Evolutionary conservation across 1,284 basidiomycete genomes (phyloP), one percentile per base, ranked within the genome.

Genomic region (Trichosporon coremiiforme): DNA sequence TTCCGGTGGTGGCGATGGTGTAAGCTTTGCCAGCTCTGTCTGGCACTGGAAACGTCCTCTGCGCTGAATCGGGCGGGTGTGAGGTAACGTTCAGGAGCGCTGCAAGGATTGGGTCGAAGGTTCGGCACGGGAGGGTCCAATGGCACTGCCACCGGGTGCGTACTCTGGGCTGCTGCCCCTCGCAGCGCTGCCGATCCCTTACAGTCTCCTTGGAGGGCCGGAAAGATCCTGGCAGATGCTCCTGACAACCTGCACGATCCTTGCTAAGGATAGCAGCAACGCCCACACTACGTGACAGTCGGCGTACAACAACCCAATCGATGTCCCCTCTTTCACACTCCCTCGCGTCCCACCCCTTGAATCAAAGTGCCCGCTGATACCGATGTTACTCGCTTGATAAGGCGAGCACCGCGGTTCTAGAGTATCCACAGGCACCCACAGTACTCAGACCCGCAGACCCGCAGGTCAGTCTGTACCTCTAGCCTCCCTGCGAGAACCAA

Each of bases 71-170:
- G 13, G 29, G 57, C 31, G 57, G 57, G 57, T 62, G 57, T 22
- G 57, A n/a, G 53, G 57, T 33, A 62, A 33, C 57, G 17, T 17
- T 33, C 55, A 62, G 57, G 29, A 13, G 29, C 5, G 15, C 33
- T 9, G 57, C 29, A 62, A 62, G 57, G 57, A 62, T 35, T 31
- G 22, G 57, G 31, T 33, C 57, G 50, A 62, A 62, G 57, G 57
- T 62, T 62, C 57, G 57, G 57, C 57, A n/a, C 57, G 57, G 57
- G 57, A 62, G 29, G 57, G 29, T 33, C 57, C 57, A 62, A 62
- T 62, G 57, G 57, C 57, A 62, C 29, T 62, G 57, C 57, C 57
- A 62, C 57, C 29, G 12, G 31, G 20, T 33, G 29, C 57, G 31
- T 31, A 33, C 57, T 60, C 55, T 60, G 55, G 22, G 55, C 55